Base-by-base conservation (phyloP, 192 early-diverging fungal species). In the Coemansia pectinata region DNA sequence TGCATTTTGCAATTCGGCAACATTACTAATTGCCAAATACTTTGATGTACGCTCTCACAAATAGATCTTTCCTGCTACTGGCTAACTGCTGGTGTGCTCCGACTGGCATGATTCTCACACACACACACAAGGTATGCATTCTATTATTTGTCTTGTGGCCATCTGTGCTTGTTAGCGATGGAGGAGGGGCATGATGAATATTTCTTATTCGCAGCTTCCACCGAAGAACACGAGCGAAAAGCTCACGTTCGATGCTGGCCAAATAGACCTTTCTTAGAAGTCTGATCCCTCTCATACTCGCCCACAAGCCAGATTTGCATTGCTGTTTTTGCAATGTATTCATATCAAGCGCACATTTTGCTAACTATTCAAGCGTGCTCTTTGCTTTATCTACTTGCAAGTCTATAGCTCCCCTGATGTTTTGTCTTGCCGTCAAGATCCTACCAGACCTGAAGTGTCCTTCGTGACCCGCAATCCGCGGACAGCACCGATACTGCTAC, bases 151-250 rank as follows among this genome's bases (percentile, higher is more conserved):
- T 53, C 11, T 4, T 21, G 3, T 58, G 53, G 6, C 5, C 23
- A 14, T 25, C 23, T 66, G 19, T 19, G 0, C 21, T 65, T 34
- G 23, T n/a, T 31, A 33, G 27, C 53, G 62, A 47, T 15, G 5
- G 64, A 55, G 65, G 2, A 66, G 41, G 55, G 63, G 63, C 17
- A 76, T 82, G 74, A 82, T 69, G 65, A 61, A 59, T 25, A 48
- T 68, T 73, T 47, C 67, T 38, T 61, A 76, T 82, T 82, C 79
- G 79, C 79, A 82, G 79, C 73, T 82, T 82, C 79, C 79, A 82
- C 79, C 71, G 61, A 77, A 82, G 74, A 72, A 71, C 62, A 19
- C 45, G 62, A 29, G 52, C 67, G 52, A 21, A 25, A 39, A 58
- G 34, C 52, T 17, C 33, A 31, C 23, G 64, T 63, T 71, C 69